phyloP scores from a whole-genome alignment of 169 alveolate genomes.

The Eimeria falciformis region DNA sequence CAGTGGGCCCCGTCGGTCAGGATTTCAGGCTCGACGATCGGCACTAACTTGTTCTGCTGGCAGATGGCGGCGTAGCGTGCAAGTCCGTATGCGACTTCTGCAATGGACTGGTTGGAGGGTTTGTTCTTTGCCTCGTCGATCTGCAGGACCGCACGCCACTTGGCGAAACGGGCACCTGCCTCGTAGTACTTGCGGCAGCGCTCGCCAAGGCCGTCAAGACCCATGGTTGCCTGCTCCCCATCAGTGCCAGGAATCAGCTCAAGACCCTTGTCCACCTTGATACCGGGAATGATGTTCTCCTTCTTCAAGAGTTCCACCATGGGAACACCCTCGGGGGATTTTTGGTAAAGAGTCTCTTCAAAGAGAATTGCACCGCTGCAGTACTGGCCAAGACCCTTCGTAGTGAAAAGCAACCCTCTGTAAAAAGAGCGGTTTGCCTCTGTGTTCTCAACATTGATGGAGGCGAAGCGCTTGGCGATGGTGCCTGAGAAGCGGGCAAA shows the following conservation, averaged over 20 bases:
- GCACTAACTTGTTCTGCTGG: slow-evolving; percentile 98
- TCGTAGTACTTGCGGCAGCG: slow-evolving; percentile 97
- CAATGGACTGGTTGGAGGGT: slow-evolving; percentile 95
- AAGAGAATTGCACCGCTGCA: slow-evolving; percentile 98
- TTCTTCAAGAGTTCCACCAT: slow-evolving; percentile 90
- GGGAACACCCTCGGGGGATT: slow-evolving; percentile 89
- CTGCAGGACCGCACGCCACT: slow-evolving; percentile 99
- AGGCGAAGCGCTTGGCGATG: slow-evolving; percentile 96
- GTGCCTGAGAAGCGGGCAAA: slow-evolving; percentile 88
- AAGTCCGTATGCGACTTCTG: slow-evolving; percentile 97
- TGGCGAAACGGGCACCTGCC: slow-evolving; percentile 99
- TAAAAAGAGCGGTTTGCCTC: slow-evolving; percentile 97
- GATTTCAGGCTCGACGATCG: slow-evolving; percentile 99
- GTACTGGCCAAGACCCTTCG: slow-evolving; percentile 93
- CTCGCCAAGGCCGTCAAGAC: slow-evolving; percentile 97
- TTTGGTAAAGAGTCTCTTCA: slow-evolving; percentile 98
- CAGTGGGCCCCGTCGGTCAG: slow-evolving; percentile 97
- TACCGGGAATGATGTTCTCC: slow-evolving; percentile 95
- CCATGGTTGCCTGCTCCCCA: slow-evolving; percentile 91
- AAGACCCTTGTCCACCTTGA: slow-evolving; percentile 97
- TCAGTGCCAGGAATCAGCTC: slow-evolving; percentile 93
- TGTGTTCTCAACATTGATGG: slow-evolving; percentile 94
- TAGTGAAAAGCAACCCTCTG: slow-evolving; percentile 96
- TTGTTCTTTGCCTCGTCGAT: slow-evolving; percentile 92
- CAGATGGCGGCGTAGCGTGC: slow-evolving; percentile 99